A percentile compares a stretch with the other conserved stretches of the same genome.
These are phyloP conservation scores for Sporothrix brunneoviolacea DNA, from an alignment of 2,329 filamentous ascomycete species.

Conservation along the genomic window DNA sequence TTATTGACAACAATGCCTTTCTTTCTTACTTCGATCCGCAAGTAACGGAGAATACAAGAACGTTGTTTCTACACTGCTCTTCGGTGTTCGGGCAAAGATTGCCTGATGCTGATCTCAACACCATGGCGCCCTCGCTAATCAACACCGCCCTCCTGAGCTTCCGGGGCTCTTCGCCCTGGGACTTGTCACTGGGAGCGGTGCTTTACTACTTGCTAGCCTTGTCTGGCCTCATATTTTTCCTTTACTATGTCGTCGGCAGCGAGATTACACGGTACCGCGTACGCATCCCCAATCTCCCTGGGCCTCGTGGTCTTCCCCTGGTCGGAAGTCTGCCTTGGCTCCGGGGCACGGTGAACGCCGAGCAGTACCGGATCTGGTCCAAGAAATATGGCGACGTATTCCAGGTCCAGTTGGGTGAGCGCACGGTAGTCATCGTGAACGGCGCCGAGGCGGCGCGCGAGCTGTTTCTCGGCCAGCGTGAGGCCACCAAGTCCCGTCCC, in stretches of 20 bases:
- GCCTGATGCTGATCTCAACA: too few species aligned
- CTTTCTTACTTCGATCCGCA: too few species aligned
- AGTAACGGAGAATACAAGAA: too few species aligned
- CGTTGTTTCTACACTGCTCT: too few species aligned
- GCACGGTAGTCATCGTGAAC: conserved; percentile 70
- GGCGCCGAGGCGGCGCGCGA: conserved; percentile 66
- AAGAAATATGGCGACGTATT: conserved; percentile 58
- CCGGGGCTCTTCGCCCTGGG: too few species aligned
- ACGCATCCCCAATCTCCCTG: not conserved
- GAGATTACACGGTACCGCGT: not conserved
- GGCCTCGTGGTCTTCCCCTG: not conserved
- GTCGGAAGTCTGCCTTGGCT: not conserved
- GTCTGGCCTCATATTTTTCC: too few species aligned
- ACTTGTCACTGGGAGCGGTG: too few species aligned
- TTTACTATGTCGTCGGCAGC: not conserved
- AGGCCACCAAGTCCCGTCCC: conserved; percentile 68
- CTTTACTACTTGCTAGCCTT: too few species aligned
- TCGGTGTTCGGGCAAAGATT: too few species aligned
- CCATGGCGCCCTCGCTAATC: too few species aligned
- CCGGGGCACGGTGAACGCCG: not conserved
- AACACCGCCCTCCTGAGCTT: too few species aligned
- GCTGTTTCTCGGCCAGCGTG: conserved; percentile 73
- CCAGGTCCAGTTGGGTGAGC: conserved; percentile 58
- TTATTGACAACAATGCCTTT: too few species aligned
- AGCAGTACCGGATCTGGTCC: conserved; percentile 35